phyloP scores from a whole-genome alignment of 2,329 filamentous ascomycete genomes.

The Colletotrichum tofieldiae region DNA sequence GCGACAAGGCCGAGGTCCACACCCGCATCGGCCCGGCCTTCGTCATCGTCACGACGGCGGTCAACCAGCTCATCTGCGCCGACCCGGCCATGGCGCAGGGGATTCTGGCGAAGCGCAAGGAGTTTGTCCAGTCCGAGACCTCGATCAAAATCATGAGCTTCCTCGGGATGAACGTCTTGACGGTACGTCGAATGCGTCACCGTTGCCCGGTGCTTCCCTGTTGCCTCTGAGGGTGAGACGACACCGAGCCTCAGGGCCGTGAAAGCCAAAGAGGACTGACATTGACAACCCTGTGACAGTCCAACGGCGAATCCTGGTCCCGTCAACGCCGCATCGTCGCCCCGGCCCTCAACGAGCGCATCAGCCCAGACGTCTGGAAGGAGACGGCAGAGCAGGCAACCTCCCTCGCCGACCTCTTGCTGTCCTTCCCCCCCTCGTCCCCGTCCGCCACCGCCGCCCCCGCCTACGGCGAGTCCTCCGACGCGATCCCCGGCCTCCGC shows the following conservation, averaged over 20 bases:
- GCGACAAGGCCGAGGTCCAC: slow-evolving; percentile 46
- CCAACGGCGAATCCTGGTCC: slow-evolving; percentile 50
- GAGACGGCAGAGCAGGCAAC: slow-evolving; percentile 51
- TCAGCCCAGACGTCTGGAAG: slow-evolving; percentile 54
- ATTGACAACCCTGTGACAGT: slow-evolving; percentile 2
- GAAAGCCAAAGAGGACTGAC: too few species aligned
- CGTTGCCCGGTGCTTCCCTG: too few species aligned
- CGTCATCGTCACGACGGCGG: slow-evolving; percentile 50
- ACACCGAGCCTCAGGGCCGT: too few species aligned
- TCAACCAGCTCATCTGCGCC: slow-evolving; percentile 45
- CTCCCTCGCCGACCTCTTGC: slow-evolving; percentile 50
- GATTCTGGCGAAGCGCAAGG: slow-evolving; percentile 53
- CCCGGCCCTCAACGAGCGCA: slow-evolving; percentile 54
- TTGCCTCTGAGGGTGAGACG: too few species aligned
- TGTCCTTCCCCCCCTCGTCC: slow-evolving; percentile 25
- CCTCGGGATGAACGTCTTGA: slow-evolving; percentile 54
- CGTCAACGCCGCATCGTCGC: slow-evolving; percentile 55
- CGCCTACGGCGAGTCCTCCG: slow-evolving; percentile 45
- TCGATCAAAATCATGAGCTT: slow-evolving; percentile 51
- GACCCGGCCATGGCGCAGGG: slow-evolving; percentile 51
- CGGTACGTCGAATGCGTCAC: slow-evolving; percentile 43
- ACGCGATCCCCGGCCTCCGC: slow-evolving; percentile 50
- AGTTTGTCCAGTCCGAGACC: slow-evolving; percentile 52
- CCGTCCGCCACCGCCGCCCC: slow-evolving; percentile 19
- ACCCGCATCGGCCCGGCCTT: slow-evolving; percentile 50